Evolutionary conservation across 805 yeast genomes (phyloP), one percentile per base, ranked within the genome.

Genomic region (Jamesozyma gamospora): DNA sequence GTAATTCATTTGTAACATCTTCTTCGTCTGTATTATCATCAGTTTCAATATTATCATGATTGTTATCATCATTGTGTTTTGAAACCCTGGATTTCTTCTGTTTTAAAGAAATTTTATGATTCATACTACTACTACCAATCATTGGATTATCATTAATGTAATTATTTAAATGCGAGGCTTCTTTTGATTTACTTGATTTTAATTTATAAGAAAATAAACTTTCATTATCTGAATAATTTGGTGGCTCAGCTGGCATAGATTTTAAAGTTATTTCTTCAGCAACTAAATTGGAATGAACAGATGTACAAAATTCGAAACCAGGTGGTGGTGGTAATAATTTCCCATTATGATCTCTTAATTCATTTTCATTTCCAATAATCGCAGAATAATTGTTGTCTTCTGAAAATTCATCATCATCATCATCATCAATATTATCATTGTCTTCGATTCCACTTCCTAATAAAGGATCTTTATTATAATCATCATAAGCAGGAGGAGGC

Each of bases 401-500:
- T 21, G 24, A 21, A 21, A 21, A 21, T 5, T 21, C 24, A 40
- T 75, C 80, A 28, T 69, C 73, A 3, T 49, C 48, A 3, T 60
- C 58, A 5, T 58, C 54, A 13, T 51, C 47, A 32, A 58, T 63
- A 5, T 51, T 41, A 16, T 43, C 52, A n/a, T 74, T 79, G 40
- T 75, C 80, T 31, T 70, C 74, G 11, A 71, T 74, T 48, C 62
- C 55, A 35, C 79, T 62, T 52, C 82, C 95, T 24, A 90, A 63
- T 39, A 90, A 60, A 4, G 87, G 76, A 56, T 88, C 95, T 35
- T 78, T 78, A 34, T 75, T 77, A 52, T 79, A 87, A 41, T 79
- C 75, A 36, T 84, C 83, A 62, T 90, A 90, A 9, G 92, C 80
- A 1, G 98, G 98, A 3, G 97, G 95, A 4, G 97, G 94, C 3